Conservation (phyloP, 345 rosid species). For the Dovyalis caffra region DNA sequence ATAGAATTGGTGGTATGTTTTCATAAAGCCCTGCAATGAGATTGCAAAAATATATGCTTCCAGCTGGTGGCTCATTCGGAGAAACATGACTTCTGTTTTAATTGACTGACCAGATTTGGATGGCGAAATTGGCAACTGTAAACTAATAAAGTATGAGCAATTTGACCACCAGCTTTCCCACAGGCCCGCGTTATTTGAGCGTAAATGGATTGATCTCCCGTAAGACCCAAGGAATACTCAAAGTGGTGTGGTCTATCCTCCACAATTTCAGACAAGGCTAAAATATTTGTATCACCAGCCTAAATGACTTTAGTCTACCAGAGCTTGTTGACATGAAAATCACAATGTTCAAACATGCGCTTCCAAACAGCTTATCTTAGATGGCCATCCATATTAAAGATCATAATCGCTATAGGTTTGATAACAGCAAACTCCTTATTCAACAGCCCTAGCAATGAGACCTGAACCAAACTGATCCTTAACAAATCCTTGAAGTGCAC, state of each 20-base stretch:
- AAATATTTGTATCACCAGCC: constrained; percentile 97
- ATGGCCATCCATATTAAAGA: constrained; percentile 98
- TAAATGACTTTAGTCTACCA: constrained; percentile 96
- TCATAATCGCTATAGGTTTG: constrained; percentile 89
- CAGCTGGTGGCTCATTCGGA: constrained; percentile 93
- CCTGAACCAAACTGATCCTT: constrained; percentile 99
- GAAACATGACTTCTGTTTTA: constrained; percentile 65
- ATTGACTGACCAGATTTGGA: constrained; percentile 68
- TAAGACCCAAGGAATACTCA: constrained; percentile 96
- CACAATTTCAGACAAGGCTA: constrained; percentile 95
- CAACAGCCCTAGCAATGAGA: constrained; percentile 92
- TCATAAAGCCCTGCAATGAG: constrained; percentile 88
- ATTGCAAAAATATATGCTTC: constrained; percentile 72
- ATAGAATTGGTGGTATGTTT: constrained; percentile 89
- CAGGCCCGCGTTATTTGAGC: constrained; percentile 99
- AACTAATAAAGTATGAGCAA: constrained; percentile 94
- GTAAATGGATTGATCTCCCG: constrained; percentile 91
- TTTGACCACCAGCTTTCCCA: constrained; percentile 86
- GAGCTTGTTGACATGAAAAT: constrained; percentile 67
- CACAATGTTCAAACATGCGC: constrained; percentile 93
- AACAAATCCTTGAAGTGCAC: constrained; percentile 98
- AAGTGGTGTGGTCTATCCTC: constrained; percentile 94
- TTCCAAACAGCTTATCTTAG: constrained; percentile 94
- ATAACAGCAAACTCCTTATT: constrained; percentile 96
- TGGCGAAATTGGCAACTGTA: constrained; percentile 91